These are phyloP conservation scores for Flaveria sonorensis DNA, from an alignment of 129 eudicot species.

Conservation along the genomic window DNA sequence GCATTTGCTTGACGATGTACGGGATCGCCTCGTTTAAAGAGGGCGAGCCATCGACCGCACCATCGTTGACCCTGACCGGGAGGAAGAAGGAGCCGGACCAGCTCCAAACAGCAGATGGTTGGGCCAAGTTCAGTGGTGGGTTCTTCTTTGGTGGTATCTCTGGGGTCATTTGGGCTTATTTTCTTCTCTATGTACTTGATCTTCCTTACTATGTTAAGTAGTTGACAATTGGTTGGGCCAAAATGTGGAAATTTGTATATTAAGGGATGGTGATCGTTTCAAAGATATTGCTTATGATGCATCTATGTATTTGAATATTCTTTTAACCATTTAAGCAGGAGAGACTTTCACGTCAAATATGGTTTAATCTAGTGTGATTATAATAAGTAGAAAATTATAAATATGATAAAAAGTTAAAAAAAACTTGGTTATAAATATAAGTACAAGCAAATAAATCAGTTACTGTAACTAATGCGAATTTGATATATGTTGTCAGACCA, in stretches of 20 bases:
- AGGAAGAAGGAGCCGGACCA: conserved; percentile 95
- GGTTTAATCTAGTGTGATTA: background rate
- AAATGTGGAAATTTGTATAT: conserved; percentile 36
- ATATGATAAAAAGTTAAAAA: too few species aligned
- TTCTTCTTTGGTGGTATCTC: conserved; percentile 97
- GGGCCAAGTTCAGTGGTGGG: conserved; percentile 96
- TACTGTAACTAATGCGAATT: too few species aligned
- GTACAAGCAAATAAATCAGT: too few species aligned
- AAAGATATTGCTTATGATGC: conserved; percentile 26
- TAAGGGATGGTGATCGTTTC: conserved; percentile 20
- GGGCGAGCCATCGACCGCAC: conserved; percentile 93
- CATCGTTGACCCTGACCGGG: conserved; percentile 83
- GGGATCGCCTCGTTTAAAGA: conserved; percentile 92
- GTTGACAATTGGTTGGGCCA: background rate
- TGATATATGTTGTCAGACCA: too few species aligned
- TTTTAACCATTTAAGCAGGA: background rate
- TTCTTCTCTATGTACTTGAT: conserved; percentile 80
- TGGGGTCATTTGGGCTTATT: conserved; percentile 94
- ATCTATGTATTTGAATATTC: conserved; percentile 13
- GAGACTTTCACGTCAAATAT: background rate
- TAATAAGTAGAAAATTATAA: too few species aligned
- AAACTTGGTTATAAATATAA: too few species aligned
- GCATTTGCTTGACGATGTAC: conserved; percentile 90
- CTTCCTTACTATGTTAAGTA: conserved; percentile 93
- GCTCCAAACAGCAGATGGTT: conserved; percentile 95